Conservation (phyloP, 2,329 filamentous ascomycete species). For the Zymoseptoria pseudotritici region DNA sequence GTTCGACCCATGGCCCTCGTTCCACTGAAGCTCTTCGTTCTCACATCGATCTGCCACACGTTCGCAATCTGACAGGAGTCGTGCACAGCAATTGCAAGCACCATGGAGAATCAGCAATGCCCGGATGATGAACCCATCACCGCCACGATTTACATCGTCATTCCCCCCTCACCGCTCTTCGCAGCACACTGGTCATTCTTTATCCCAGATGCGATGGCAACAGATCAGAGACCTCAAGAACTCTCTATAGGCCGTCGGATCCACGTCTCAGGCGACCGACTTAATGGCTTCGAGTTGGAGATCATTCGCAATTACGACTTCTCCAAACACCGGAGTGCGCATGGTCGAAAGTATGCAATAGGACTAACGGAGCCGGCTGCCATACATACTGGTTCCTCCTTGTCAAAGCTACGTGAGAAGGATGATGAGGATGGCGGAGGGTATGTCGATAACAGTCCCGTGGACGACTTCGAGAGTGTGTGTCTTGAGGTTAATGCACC, state of each 20-base stretch:
- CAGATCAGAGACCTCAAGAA: slow-evolving; percentile 3
- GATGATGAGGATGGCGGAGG: slow-evolving; percentile 15
- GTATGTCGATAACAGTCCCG: slow-evolving; percentile 9
- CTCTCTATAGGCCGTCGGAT: slow-evolving; percentile 8
- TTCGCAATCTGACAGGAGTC: too few species aligned
- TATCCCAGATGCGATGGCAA: slow-evolving; percentile 2
- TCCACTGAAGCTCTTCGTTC: too few species aligned
- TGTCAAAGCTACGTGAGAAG: slow-evolving; percentile 1
- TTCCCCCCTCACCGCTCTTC: slow-evolving; percentile 17
- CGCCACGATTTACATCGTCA: slow-evolving; percentile 7
- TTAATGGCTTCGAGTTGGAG: slow-evolving; percentile 14
- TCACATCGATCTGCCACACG: too few species aligned
- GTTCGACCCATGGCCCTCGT: too few species aligned
- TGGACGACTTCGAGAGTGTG: slow-evolving; percentile 8
- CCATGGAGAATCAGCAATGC: too few species aligned
- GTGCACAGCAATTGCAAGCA: too few species aligned
- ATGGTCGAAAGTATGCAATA: slow-evolving; percentile 4
- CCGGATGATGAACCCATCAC: too few species aligned
- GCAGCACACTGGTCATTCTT: slow-evolving; percentile 18
- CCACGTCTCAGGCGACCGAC: slow-evolving; percentile 13
- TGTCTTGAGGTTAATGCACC: slow-evolving; percentile 8
- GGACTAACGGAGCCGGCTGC: neutral
- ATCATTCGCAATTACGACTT: slow-evolving; percentile 14
- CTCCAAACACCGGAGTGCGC: slow-evolving; percentile 6
- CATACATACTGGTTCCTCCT: neutral